Evolutionary conservation across 106 monocot species (phyloP).

Genomic region (Cymbidium sinense): DNA sequence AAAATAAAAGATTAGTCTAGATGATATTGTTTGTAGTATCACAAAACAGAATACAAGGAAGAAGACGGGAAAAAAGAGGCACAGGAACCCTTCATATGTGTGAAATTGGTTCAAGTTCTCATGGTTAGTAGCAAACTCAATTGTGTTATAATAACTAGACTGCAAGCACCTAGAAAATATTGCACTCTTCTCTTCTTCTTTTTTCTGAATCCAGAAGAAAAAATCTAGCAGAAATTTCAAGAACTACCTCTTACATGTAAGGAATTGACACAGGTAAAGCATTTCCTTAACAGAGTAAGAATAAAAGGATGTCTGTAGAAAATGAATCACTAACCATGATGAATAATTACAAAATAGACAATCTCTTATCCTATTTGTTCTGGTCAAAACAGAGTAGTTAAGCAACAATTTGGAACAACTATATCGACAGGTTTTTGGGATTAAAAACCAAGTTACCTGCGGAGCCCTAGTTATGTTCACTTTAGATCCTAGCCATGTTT

Average conservation of each 20-base stretch:
- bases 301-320: background rate
- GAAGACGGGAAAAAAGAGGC: background rate
- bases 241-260: background rate
- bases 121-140: background rate
- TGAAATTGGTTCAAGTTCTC: background rate
- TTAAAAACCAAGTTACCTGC: conserved; percentile 39
- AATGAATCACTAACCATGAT: background rate
- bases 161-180: background rate
- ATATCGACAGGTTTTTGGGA: conserved; percentile 2
- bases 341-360: background rate
- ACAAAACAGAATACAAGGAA: background rate
- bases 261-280: background rate
- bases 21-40: background rate
- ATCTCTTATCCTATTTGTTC: background rate
- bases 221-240: too few species aligned
- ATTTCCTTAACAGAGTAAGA: background rate
- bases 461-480: conserved; percentile 98
- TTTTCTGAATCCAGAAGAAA: background rate
- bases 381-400: background rate
- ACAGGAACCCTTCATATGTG: background rate
- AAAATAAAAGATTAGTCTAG: background rate
- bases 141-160: background rate
- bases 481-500: conserved; percentile 92
- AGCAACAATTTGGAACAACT: background rate
- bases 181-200: background rate